A percentile compares a stretch with the other conserved stretches of the same genome.
These are phyloP conservation scores for Trichoderma gracile DNA, from an alignment of 2,329 filamentous ascomycete genomes.

Conservation along the genomic window DNA sequence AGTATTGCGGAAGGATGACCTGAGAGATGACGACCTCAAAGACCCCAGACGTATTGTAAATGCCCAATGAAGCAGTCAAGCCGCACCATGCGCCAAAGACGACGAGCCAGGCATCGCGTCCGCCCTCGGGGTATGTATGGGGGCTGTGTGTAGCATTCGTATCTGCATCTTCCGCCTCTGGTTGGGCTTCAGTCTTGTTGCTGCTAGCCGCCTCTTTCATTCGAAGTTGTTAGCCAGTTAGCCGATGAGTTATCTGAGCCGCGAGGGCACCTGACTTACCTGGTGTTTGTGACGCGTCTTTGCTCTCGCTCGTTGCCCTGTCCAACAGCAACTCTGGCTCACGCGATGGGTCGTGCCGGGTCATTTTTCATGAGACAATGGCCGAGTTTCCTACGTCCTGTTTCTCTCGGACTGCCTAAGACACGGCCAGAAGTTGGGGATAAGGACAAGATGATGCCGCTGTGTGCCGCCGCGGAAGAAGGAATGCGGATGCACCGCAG, in stretches of 20 bases:
- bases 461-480: not conserved
- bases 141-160: not conserved
- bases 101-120: not conserved
- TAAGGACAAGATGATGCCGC: not conserved
- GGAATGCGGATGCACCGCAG: not conserved
- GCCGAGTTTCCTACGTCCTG: not conserved
- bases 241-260: not conserved
- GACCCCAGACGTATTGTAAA: conserved; percentile 4
- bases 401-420: not conserved
- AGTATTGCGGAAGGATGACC: not conserved
- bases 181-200: not conserved
- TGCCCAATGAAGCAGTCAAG: conserved; percentile 1
- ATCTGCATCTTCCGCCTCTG: too few relatives aligned
- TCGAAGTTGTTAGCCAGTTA: not conserved
- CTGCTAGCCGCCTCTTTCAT: not conserved
- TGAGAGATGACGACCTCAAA: not conserved
- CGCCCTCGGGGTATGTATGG: conserved; percentile 1
- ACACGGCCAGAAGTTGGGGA: not conserved
- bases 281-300: not conserved
- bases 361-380: not conserved
- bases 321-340: not conserved
- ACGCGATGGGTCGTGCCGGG: not conserved
- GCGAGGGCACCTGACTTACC: not conserved
- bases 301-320: not conserved
- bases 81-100: conserved; percentile 8